A percentile compares a stretch with the other conserved stretches of the same genome.
phyloP scores from a whole-genome alignment of 371 early-diverging fungal species.

The Choanephora cucurbitarum region DNA sequence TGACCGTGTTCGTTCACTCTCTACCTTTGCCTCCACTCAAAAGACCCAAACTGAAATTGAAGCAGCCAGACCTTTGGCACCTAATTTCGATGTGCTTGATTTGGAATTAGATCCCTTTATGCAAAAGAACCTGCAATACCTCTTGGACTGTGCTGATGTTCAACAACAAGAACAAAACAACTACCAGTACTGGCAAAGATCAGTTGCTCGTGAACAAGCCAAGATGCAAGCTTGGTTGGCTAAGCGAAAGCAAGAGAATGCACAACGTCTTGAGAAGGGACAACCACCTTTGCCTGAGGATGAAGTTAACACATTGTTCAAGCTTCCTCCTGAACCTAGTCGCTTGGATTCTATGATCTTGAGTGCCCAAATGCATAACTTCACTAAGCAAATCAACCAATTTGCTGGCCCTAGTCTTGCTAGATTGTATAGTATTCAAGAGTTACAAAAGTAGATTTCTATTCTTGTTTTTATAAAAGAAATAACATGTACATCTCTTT shows the following conservation, averaged over 20 bases:
- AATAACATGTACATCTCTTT: not conserved
- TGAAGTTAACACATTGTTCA: slow-evolving; percentile 72
- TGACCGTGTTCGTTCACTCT: slow-evolving; percentile 45
- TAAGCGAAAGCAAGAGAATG: slow-evolving; percentile 78
- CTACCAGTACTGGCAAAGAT: slow-evolving; percentile 93
- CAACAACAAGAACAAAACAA: slow-evolving; percentile 90
- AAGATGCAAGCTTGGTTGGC: slow-evolving; percentile 65
- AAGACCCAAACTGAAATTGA: slow-evolving; percentile 41
- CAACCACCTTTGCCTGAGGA: slow-evolving; percentile 80
- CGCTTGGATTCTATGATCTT: slow-evolving; percentile 88
- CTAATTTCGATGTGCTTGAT: slow-evolving; percentile 85
- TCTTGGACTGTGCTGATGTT: slow-evolving; percentile 88
- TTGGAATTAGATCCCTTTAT: slow-evolving; percentile 80
- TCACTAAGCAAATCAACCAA: slow-evolving; percentile 89
- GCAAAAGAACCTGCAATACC: slow-evolving; percentile 86
- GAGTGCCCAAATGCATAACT: slow-evolving; percentile 87
- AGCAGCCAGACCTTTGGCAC: slow-evolving; percentile 64
- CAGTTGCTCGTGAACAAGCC: slow-evolving; percentile 84
- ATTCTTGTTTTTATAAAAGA: too few species aligned
- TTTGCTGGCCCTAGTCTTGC: slow-evolving; percentile 88
- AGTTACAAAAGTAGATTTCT: slow-evolving; percentile 77
- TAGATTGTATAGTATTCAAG: slow-evolving; percentile 79
- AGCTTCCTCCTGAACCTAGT: slow-evolving; percentile 83
- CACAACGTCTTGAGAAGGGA: slow-evolving; percentile 72
- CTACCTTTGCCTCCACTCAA: slow-evolving; percentile 47